A percentile compares a stretch with the other conserved stretches of the same genome.
phyloP scores from a whole-genome alignment of 305 asterid species.

The Fraxinus greggii region DNA sequence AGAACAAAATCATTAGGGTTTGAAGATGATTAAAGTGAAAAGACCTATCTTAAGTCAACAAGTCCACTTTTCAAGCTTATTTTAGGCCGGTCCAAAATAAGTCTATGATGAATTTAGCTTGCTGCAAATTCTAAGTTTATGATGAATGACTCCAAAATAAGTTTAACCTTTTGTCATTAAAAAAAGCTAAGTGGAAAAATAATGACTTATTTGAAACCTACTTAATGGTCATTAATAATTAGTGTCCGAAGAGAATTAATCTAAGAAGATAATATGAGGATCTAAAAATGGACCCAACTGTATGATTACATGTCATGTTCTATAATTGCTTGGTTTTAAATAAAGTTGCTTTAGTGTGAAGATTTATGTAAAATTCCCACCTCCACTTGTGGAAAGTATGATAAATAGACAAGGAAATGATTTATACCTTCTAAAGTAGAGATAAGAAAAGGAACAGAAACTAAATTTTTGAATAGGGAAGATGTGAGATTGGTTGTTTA shows the following conservation, averaged over 20 bases:
- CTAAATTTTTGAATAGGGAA: neutral
- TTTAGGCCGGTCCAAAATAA: neutral
- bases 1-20: constrained; percentile 45
- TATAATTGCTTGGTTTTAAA: constrained; percentile 26
- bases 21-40: constrained; percentile 31
- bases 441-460: constrained; percentile 22
- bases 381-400: constrained; percentile 28
- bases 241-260: neutral
- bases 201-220: constrained; percentile 27
- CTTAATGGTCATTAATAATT: neutral
- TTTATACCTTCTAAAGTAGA: constrained; percentile 29
- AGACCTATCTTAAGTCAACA: constrained; percentile 28
- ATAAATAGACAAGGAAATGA: constrained; percentile 33
- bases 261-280: constrained; percentile 8
- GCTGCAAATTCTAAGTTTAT: neutral
- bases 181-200: constrained; percentile 23
- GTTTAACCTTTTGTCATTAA: constrained; percentile 23
- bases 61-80: neutral
- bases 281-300: constrained; percentile 33
- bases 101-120: neutral
- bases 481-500: neutral
- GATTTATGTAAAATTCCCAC: constrained; percentile 22
- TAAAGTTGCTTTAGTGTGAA: constrained; percentile 36
- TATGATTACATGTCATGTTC: constrained; percentile 39
- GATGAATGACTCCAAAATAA: constrained; percentile 22